Evolutionary conservation across 345 rosid genomes (phyloP), one percentile per base, ranked within the genome.

Genomic region (Arabis alpina): DNA sequence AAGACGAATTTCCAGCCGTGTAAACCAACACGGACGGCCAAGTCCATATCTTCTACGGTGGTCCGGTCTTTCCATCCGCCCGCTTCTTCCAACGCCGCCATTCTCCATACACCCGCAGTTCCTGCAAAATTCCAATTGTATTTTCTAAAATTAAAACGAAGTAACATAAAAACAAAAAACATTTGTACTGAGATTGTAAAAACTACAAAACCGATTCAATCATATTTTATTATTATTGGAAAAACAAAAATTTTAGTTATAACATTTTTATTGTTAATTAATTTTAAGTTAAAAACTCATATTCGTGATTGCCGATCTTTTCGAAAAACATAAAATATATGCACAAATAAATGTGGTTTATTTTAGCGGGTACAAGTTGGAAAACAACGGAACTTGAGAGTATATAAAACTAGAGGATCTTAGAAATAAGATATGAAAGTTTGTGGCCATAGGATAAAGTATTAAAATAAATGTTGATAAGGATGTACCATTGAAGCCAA

Each of bases 11-110:
- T 94, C 99, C 99, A 94, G 43, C 98, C 98, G 47, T 84, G 82
- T 14, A 94, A 87, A 80, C 99, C 86, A 8, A 93, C 81, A 56
- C 99, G 82, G 62, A 92, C 96, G 3, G 99, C 99, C 47, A 94
- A 93, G 81, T 94, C 99, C 99, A 94, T 94, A 70, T 94, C 99
- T 75, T 94, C 99, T 16, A 94, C 98, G 0, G 99, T 94, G 44
- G 99, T 94, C 56, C 99, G 75, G 62, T 89, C 99, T 71, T 94
- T 92, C 99, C 99, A 94, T 2, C 99, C 98, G 9, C 99, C 99
- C 1, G 99, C 99, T 78, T 94, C 98, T 61, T 91, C 88, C 73
- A 94, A 87, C 8, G 98, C 97, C 3, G 87, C 97, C 64, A 92
- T 82, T 77, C 99, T 89, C 99, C 99, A 94, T 30, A 94, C 88